Evolutionary conservation across 2,329 filamentous ascomycete genomes (phyloP).

Genomic region (Hortaea werneckii): DNA sequence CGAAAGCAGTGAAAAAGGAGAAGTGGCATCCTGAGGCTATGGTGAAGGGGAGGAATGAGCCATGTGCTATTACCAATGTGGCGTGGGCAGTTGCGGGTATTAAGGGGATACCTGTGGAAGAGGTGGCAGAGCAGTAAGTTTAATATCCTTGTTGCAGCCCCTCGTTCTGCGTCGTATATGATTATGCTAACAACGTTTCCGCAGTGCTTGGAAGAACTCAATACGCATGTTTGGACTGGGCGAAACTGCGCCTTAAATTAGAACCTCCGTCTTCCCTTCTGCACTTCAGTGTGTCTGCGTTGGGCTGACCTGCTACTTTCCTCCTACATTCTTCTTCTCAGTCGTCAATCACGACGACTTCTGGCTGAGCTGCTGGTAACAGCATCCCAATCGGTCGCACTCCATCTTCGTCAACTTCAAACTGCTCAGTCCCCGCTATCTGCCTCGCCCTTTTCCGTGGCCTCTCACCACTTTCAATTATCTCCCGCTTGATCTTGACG

Average conservation of each 20-base stretch:
- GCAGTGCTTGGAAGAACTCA: slow-evolving; percentile 68
- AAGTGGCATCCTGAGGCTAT: slow-evolving; percentile 80
- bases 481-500: slow-evolving; percentile 13
- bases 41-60: slow-evolving; percentile 93
- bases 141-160: not conserved
- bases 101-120: slow-evolving; percentile 67
- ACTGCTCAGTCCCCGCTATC: slow-evolving; percentile 1
- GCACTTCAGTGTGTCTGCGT: too few species aligned
- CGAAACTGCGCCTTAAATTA: slow-evolving; percentile 20
- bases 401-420: slow-evolving; percentile 10
- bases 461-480: slow-evolving; percentile 5
- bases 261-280: too few species aligned
- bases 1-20: slow-evolving; percentile 88
- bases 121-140: slow-evolving; percentile 68
- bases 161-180: not conserved
- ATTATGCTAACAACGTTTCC: slow-evolving; percentile 12
- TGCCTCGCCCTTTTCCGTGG: slow-evolving; percentile 10
- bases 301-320: too few species aligned
- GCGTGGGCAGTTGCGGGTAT: slow-evolving; percentile 82
- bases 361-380: too few species aligned
- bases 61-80: slow-evolving; percentile 74
- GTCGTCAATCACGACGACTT: too few species aligned
- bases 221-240: slow-evolving; percentile 67
- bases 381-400: too few species aligned
- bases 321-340: too few species aligned